Evolutionary conservation across 345 rosid species (phyloP), one percentile per base, ranked within the genome.

Genomic region (Euphorbia tirucalli): DNA sequence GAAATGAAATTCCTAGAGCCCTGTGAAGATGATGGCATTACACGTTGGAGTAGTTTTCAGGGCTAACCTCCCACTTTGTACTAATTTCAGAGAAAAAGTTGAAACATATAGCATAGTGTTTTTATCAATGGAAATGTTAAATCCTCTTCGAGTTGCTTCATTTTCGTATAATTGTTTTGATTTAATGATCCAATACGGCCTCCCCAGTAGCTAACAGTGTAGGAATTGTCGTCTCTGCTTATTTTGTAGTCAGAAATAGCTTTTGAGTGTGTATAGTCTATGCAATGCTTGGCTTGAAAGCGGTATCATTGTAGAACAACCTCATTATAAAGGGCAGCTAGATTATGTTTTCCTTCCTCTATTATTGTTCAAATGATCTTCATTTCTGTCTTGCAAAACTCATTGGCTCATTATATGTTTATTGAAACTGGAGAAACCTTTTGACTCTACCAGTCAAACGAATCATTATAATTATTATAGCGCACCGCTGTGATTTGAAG

Each of bases 31-130:
- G 84, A 70, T 74, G 54, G 56, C 55, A 64, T 72, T 71, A 57
- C 77, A 31, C 60, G n/a, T 32, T 35, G 75, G 67, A 69, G 68
- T 68, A 67, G 80, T 54, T 70, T 18, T 46, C 41, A 71, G 82
- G 82, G 77, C 79, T 59, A 31, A 58, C 63, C 65, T 50, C 72
- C 80, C 77, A 65, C 80, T 72, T 75, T 86, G 87, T 86, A 84
- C 87, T 82, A 80, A 82, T 84, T 80, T 59, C 73, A 75, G 82
- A 76, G 78, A 55, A 70, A 78, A 78, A 78, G 75, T 63, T 24
- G 49, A 78, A 86, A 80, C 84, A 80, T 83, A 83, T 76, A 83
- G 84, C 83, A 78, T 81, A 79, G 85, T 61, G 82, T 81, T 80
- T 37, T 75, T 74, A 79, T 73, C 69, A 79, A 83, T 83, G 83